Base-by-base conservation (phyloP, 2,329 filamentous ascomycete species). In the Penicillium sp. region DNA sequence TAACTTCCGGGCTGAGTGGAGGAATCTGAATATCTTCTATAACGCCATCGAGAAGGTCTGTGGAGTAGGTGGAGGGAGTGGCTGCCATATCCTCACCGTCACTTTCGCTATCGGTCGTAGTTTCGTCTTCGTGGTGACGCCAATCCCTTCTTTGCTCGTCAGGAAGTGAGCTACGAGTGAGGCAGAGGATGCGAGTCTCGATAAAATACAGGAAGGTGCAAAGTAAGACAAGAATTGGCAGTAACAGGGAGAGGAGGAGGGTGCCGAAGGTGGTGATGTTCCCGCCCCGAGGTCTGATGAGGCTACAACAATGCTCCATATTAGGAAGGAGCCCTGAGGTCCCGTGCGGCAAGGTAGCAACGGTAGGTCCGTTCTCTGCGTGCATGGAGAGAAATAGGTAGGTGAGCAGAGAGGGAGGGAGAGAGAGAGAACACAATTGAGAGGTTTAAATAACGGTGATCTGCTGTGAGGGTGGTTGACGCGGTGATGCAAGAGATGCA, bases 21-120 rank as follows among this genome's bases (percentile, higher is more conserved):
- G 63, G 67, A 9, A 68, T 61, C 21, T 49, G 53, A 29, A 70
- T 67, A 8, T 68, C 62, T 26, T 70, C 68, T 31, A 69, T 31
- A n/a, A 46, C 13, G 2, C 61, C 63, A 50, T 69, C 67, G 9
- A 70, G 58, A 21, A 69, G 53, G 26, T 45, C 50, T 5, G 38
- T 29, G 3, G 58, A 60, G 45, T 54, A 48, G n/a, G 19, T 8
- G 9, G 35, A 15, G 1, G 26, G 29, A 19, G 30, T 19, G 30
- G 1, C n/a, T 19, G 26, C 31, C 54, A 53, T 61, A n/a, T 46
- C 47, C 29, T 52, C 48, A 5, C 38, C 17, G 9, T 53, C 11
- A n/a, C 45, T 47, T 9, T 47, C 35, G 15, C 35, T 41, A 15
- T 41, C 35, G 35, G 11, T 41, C 41, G 44, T 9, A 13, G 15